Evolutionary conservation across 768 basidiomycete species (phyloP).

Genomic region (Ramaria sp.): DNA sequence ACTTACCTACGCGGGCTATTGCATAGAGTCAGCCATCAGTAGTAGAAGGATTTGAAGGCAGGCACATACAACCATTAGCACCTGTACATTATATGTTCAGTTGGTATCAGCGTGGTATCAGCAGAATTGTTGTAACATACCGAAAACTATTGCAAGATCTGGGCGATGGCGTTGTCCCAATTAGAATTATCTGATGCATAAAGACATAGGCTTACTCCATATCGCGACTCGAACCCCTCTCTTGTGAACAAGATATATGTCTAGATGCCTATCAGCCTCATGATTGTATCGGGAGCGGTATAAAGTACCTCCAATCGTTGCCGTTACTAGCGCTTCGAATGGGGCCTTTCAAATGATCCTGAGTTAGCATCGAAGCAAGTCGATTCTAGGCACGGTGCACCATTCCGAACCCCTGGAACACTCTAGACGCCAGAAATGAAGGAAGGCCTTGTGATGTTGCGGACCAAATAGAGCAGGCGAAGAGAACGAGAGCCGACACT

Average conservation of each 20-base stretch:
- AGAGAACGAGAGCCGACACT: constrained; percentile 30
- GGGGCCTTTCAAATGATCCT: constrained; percentile 3
- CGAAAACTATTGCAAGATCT: constrained; percentile 30
- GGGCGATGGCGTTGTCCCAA: not conserved
- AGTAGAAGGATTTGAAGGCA: not conserved
- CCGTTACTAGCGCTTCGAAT: constrained; percentile 14
- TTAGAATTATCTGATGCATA: not conserved
- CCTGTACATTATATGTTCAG: not conserved
- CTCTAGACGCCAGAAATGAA: constrained; percentile 30
- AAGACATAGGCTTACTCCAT: constrained; percentile 22
- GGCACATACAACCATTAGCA: not conserved
- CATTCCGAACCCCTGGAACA: constrained; percentile 33
- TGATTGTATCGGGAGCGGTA: not conserved
- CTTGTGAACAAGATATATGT: constrained; percentile 24
- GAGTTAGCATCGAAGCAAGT: not conserved
- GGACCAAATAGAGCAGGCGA: constrained; percentile 34
- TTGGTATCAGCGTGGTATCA: not conserved
- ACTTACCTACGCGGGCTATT: not conserved
- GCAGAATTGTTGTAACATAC: constrained; percentile 12
- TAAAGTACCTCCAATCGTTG: constrained; percentile 12
- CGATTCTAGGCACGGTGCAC: not conserved
- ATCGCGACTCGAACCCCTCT: constrained; percentile 31
- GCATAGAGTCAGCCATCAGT: not conserved
- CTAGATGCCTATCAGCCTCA: not conserved
- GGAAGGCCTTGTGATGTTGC: constrained; percentile 30